A percentile compares a stretch with the other conserved stretches of the same genome.
phyloP scores from a whole-genome alignment of 164 flowering plant genomes.

The Umbilicus rupestris region DNA sequence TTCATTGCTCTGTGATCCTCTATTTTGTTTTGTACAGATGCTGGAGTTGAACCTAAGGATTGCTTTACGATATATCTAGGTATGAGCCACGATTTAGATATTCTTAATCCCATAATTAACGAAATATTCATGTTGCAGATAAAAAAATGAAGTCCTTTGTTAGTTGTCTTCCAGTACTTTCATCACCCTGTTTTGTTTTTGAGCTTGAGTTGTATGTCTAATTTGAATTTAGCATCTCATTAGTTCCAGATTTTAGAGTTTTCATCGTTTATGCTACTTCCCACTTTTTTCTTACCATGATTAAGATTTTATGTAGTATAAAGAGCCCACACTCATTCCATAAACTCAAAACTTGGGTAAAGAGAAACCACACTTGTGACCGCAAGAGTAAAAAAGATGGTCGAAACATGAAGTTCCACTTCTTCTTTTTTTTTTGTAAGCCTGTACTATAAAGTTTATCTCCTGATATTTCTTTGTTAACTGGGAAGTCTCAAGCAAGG shows the following conservation, averaged over 20 bases:
- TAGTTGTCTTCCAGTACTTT: no score
- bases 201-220: no score
- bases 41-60: conserved; percentile 70
- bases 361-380: background rate
- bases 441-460: conserved; percentile 1
- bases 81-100: conserved; percentile 15
- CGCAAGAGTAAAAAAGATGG: background rate
- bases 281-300: no score
- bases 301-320: background rate
- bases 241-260: no score
- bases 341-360: background rate
- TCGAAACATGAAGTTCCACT: background rate
- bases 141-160: no score
- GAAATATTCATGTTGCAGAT: background rate
- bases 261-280: no score
- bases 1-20: background rate
- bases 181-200: no score
- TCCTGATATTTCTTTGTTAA: conserved; percentile 1
- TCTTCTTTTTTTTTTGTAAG: background rate
- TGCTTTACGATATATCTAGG: conserved; percentile 75
- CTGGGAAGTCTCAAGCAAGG: conserved; percentile 49
- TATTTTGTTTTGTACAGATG: conserved; percentile 31
- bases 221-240: no score
- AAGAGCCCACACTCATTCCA: background rate
- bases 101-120: background rate